phyloP scores from a whole-genome alignment of 2,329 filamentous ascomycete genomes.

The Coniella vitis region DNA sequence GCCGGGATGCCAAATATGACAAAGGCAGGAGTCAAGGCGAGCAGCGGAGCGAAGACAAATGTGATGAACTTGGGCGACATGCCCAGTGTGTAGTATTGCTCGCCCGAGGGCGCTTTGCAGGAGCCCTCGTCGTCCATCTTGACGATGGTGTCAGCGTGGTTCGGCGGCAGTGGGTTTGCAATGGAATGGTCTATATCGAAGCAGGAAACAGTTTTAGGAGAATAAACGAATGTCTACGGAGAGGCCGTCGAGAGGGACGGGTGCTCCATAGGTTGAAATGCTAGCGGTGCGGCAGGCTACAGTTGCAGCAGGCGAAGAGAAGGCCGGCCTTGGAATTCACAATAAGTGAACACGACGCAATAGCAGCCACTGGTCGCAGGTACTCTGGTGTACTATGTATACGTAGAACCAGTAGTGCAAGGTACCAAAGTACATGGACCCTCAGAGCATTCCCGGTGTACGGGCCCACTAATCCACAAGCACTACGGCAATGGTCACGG shows the following conservation, averaged over 20 bases:
- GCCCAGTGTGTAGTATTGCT: conserved; percentile 23
- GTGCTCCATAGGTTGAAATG: conserved; percentile 6
- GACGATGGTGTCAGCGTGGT: conserved; percentile 20
- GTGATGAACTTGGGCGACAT: conserved; percentile 23
- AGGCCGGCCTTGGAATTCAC: not conserved
- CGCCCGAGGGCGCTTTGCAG: conserved; percentile 24
- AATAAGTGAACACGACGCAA: conserved; percentile 4
- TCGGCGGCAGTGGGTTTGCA: not conserved
- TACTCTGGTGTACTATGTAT: conserved; percentile 9
- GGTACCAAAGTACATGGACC: too few relatives aligned
- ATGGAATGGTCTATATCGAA: not conserved
- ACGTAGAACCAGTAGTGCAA: too few relatives aligned
- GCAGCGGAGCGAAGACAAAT: conserved; percentile 22
- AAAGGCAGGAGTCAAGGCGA: conserved; percentile 27
- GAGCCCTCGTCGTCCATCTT: conserved; percentile 15
- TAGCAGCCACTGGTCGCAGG: not conserved
- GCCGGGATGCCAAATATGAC: conserved; percentile 28
- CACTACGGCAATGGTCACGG: too few relatives aligned
- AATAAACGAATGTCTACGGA: conserved; percentile 1
- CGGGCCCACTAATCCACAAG: conserved; percentile 2
- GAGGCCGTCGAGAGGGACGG: not conserved
- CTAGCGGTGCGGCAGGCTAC: not conserved
- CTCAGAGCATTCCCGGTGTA: too few relatives aligned
- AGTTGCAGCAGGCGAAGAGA: not conserved
- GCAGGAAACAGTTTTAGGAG: not conserved